Base-by-base conservation (phyloP, 192 early-diverging fungal species). In the Coemansia sp. region DNA sequence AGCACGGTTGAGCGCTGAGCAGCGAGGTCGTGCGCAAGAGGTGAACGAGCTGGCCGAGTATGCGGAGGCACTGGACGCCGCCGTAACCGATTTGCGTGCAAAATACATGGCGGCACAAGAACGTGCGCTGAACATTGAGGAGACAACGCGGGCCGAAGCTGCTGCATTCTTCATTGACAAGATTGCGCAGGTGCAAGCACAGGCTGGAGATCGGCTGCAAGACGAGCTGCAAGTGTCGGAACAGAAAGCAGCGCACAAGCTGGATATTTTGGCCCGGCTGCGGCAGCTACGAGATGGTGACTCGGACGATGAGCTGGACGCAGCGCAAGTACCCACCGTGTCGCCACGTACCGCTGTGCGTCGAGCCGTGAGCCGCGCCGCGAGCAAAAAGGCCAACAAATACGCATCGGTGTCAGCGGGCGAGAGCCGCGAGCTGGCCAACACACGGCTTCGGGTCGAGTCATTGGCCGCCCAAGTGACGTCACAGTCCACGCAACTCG, bases 91-190 rank as follows among this genome's bases (percentile, higher is more conserved):
- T 24, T 47, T 77, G 53, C 72, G 71, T 4, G 17, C 12, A 15
- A 61, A 84, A 68, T 82, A 76, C 69, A 62, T 68, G 11, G 81
- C 72, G 45, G 76, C 76, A 29, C 83, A 85, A 67, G 76, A 84
- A 43, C 80, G 79, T n/a, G 72, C 65, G 49, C 62, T 83, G 12
- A 62, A 68, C 19, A 75, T 88, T 32, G 86, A 88, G 63, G 56
- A 75, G n/a, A 81, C 81, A 27, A 82, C 85, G 23, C 79, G 86
- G 11, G 74, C 77, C 6, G 82, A 86, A 63, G 73, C 84, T n/a
- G 51, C 81, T 0, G 53, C 38, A 24, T 83, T 84, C 29, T 83
- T 83, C 45, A 56, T 81, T 32, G 48, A 12, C 15, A 76, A 82
- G 52, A 62, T 88, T 22, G 68, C 69, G 21, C 74, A 79, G 23